Evolutionary conservation across 306 rosid species (phyloP).

Genomic region (Vigna hirtella): DNA sequence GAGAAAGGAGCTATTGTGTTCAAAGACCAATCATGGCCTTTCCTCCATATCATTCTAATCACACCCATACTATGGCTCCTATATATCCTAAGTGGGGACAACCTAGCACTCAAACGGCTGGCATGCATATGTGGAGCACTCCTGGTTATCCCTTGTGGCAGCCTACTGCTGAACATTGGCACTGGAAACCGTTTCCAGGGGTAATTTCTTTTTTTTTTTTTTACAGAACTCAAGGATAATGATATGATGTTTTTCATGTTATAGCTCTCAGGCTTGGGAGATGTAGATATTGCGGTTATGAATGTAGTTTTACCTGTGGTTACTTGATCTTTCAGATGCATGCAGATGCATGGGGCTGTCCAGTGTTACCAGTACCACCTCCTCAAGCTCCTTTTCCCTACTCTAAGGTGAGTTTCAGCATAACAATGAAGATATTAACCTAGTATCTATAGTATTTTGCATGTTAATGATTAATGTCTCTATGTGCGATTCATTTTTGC

Average conservation of each 20-base stretch:
- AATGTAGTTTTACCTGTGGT: slow-evolving; percentile 35
- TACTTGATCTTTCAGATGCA: slow-evolving; percentile 64
- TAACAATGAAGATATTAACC: slow-evolving; percentile 19
- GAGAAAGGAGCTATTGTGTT: slow-evolving; percentile 66
- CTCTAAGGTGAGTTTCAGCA: slow-evolving; percentile 61
- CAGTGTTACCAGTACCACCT: slow-evolving; percentile 74
- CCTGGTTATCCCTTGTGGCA: slow-evolving; percentile 79
- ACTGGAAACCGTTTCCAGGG: slow-evolving; percentile 72
- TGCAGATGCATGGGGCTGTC: slow-evolving; percentile 95
- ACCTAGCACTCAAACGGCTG: slow-evolving; percentile 49
- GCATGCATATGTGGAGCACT: slow-evolving; percentile 66
- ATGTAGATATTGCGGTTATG: slow-evolving; percentile 18
- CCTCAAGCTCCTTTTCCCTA: slow-evolving; percentile 61
- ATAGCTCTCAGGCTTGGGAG: neutral
- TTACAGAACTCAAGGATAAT: neutral
- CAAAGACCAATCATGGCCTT: slow-evolving; percentile 81
- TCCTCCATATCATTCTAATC: slow-evolving; percentile 76
- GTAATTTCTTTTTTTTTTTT: slow-evolving; percentile 48
- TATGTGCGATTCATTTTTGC: slow-evolving; percentile 1
- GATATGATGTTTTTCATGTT: neutral
- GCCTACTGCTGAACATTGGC: slow-evolving; percentile 76
- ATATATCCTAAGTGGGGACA: slow-evolving; percentile 82
- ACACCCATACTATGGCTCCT: slow-evolving; percentile 58
- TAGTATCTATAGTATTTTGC: neutral
- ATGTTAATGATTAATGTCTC: slow-evolving; percentile 30